Base-by-base conservation (phyloP, 768 basidiomycete genomes). In the Trametes gibbosa region DNA sequence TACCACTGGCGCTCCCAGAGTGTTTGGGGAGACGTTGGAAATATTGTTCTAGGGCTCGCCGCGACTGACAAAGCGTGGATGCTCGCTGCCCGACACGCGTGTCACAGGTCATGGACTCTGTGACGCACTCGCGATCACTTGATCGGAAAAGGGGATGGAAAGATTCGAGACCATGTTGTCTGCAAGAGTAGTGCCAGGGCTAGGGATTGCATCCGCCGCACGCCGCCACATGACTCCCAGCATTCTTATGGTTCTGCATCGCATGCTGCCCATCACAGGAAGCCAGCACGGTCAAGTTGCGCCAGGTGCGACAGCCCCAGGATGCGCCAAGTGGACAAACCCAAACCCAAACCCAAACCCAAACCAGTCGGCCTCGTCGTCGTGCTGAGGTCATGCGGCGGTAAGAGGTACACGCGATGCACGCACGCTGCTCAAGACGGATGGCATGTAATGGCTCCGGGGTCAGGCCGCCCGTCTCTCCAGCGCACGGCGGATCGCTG, bases 361-460 rank as follows among this genome's bases (percentile, higher is more conserved):
- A 40, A 55, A n/a, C 8, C 34, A 43, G 54, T 16, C 19, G 5
- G n/a, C 32, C 5, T 55, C 35, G 54, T 48, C 25, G 54, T 16
- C 21, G 46, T 47, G n/a, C 53, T 55, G 45, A 6, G 53, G 53
- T 55, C 54, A 55, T 55, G 54, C 16, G 54, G 24, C 23, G n/a
- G 23, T 16, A 43, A n/a, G 23, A 47, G 54, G 54, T 12, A 55
- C 54, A 34, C 34, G 23, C 21, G 43, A 21, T 45, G 43, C 21
- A 24, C 9, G 21, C 43, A 24, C 12, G 21, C 2, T 3, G 21
- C 21, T 10, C 21, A 24, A 6, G 9, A 21, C 21, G 9, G 7
- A 24, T 9, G 43, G 2, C 19, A 10, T 24, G 19, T 24, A 13
- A 24, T 45, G 19, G 5, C 10, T 21, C 43, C 43, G 19, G 12